Evolutionary conservation across 1,139 yeast species (phyloP), one percentile per base, ranked within the genome.

Genomic region (Kodamaea alishanica): DNA sequence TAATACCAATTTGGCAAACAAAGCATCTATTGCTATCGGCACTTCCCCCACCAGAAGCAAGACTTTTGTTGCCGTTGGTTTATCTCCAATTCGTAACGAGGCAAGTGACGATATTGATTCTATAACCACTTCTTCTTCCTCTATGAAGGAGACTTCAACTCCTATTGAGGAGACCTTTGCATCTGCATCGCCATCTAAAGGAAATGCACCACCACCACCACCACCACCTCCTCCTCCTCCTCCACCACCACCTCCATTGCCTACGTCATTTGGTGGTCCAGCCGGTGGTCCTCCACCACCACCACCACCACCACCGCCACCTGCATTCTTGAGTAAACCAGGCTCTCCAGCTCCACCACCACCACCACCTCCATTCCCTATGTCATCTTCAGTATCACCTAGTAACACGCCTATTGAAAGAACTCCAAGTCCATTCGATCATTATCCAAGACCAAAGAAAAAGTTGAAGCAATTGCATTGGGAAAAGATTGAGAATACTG

Each of bases 401-500:
- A 37, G 34, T n/a, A 37, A 42, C 10, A 26, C 40, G 5, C 47
- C 46, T 5, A 38, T 42, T 6, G 50, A 35, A 25, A 39, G 38
- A 26, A 25, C 33, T 3, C 45, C 51, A 8, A 58, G 67, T 11
- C 70, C 79, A 36, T 78, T 78, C 50, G 86, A 79, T 37, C 68
- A 68, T 38, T 75, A 76, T 49, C 90, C 90, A 34, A 73, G 90
- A 51, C 90, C 95, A 22, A 82, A 82, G 66, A 79, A 75, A 63
- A 84, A 81, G 69, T 68, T 84, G 61, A 84, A 84, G 56, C 95
- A 84, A 58, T 67, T 84, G 48, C 95, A 85, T 54, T 85, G 94
- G 94, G 94, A 85, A 49, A 84, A 84, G 52, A 68, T 84, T 41
- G 92, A 84, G 28, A 59, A 63, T 30, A 57, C 57, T 26, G 72